Evolutionary conservation across 1,284 basidiomycete species (phyloP), one percentile per base, ranked within the genome.

Genomic region (Ceratobasidium sp.): DNA sequence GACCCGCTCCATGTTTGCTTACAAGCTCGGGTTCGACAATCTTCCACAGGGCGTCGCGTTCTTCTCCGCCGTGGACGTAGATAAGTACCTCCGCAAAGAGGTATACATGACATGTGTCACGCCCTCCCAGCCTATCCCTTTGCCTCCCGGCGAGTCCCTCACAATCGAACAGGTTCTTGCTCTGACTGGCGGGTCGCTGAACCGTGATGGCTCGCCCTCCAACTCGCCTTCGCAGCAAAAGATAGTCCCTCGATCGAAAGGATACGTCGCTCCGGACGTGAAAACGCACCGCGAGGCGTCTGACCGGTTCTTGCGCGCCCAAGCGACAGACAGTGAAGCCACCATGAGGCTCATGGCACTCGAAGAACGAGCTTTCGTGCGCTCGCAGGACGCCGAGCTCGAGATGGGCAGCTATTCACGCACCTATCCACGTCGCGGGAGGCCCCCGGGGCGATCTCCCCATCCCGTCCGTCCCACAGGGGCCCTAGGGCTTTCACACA

Each of bases 31-130:
- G 15, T 96, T 99, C 90, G 95, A 96, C 80, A 94, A 99, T 81
- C 87, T 99, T 19, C 98, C 97, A 0, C 95, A 98, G 81, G 92
- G 93, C 29, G 91, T 96, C 15, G 96, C 96, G 0, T 99, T 98
- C 86, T 99, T 99, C 85, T 98, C 96, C 0, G 94, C 95, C 0
- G 97, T 99, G 50, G 98, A 99, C 80, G 86, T 99, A 33, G 98
- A 99, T 82, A 86, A 88, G 54, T 93, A 98, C 1, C 86, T 99
- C 63, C 89, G 97, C 36, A 99, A 99, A 83, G 98, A 99, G 83
- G 96, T 97, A 31, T 94, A 97, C 81, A 96, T 99, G 91, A 87
- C 93, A 0, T 99, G 97, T 79, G 89, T 96, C 31, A 99, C 97
- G 8, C 98, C 97, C 0, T 97, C 94, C 11, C 96, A 99, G 78